A percentile compares a stretch with the other conserved stretches of the same genome.
Evolutionary conservation across 176 grass and related monocot genomes (phyloP).

Genomic region (Avena eriantha): DNA sequence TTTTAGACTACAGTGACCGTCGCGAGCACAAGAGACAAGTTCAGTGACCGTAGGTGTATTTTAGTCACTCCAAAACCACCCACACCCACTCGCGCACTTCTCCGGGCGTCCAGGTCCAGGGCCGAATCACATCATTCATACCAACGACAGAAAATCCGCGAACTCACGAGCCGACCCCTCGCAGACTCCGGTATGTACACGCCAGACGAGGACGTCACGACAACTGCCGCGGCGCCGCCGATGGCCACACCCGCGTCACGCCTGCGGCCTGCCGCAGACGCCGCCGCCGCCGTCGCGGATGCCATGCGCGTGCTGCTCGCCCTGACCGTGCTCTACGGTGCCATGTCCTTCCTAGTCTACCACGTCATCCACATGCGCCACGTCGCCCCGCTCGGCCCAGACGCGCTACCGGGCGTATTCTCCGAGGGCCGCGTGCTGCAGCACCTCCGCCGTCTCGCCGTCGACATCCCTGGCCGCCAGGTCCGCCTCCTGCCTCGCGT

Average conservation of each 20-base stretch:
- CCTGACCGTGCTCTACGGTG: constrained; percentile 69
- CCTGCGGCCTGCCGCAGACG: constrained; percentile 7
- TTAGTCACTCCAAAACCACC: not conserved
- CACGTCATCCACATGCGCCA: constrained; percentile 85
- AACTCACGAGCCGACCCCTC: not conserved
- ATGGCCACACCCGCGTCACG: constrained; percentile 35
- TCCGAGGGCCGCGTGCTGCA: constrained; percentile 81
- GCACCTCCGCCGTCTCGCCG: constrained; percentile 76
- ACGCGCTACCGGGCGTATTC: constrained; percentile 62
- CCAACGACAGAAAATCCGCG: not conserved
- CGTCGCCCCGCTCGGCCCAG: constrained; percentile 64
- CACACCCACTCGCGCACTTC: not conserved
- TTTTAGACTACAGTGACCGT: too few species aligned
- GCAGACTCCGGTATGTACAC: not conserved
- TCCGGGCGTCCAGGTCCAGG: not conserved
- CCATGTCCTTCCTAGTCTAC: constrained; percentile 67
- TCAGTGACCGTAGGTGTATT: too few species aligned
- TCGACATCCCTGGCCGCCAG: constrained; percentile 79
- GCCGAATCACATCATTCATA: not conserved
- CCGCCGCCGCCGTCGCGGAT: not conserved
- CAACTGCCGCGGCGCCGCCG: constrained; percentile 36
- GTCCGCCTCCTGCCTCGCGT: constrained; percentile 35
- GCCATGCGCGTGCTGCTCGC: constrained; percentile 65
- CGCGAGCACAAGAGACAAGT: too few species aligned
- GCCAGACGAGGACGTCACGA: constrained; percentile 22